Percentiles rank a stretch among this genome's conserved stretches.
Evolutionary conservation across 176 grass and related monocot species (phyloP).

Genomic region (Typha latifolia): DNA sequence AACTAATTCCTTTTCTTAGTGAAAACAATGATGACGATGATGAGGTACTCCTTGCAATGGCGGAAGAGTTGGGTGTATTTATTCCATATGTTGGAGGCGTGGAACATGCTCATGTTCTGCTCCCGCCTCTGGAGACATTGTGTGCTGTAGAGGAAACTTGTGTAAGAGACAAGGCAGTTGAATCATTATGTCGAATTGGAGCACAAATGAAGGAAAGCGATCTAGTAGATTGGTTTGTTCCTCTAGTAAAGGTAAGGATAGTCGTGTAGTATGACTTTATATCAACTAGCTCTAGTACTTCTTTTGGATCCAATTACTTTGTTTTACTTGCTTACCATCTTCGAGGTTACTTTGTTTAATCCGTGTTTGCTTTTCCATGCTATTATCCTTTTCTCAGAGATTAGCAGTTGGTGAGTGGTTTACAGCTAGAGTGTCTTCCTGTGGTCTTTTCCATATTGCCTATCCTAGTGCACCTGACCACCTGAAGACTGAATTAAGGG

Average conservation of each 20-base stretch:
- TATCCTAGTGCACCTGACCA: slow-evolving; percentile 68
- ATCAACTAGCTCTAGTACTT: not conserved
- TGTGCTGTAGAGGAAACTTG: slow-evolving; percentile 93
- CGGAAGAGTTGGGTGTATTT: slow-evolving; percentile 88
- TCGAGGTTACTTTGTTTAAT: not conserved
- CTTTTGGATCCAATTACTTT: not conserved
- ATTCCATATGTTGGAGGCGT: slow-evolving; percentile 95
- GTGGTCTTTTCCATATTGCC: slow-evolving; percentile 80
- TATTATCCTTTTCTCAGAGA: slow-evolving; percentile 44
- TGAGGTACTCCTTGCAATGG: slow-evolving; percentile 96
- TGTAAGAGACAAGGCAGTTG: slow-evolving; percentile 90
- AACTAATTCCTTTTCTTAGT: slow-evolving; percentile 88
- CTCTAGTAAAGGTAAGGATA: slow-evolving; percentile 53
- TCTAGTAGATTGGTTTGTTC: slow-evolving; percentile 63
- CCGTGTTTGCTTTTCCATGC: not conserved
- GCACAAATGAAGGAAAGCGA: slow-evolving; percentile 92
- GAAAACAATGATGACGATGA: slow-evolving; percentile 99
- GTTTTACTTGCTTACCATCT: slow-evolving; percentile 4
- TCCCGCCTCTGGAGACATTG: slow-evolving; percentile 77
- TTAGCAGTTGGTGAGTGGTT: slow-evolving; percentile 88
- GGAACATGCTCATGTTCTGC: slow-evolving; percentile 72
- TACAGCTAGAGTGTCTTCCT: slow-evolving; percentile 75
- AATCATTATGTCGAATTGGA: slow-evolving; percentile 80
- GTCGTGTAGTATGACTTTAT: not conserved
- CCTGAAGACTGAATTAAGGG: slow-evolving; percentile 68